Evolutionary conservation across 2,329 filamentous ascomycete genomes (phyloP).

Genomic region (Beauveria medogensis): DNA sequence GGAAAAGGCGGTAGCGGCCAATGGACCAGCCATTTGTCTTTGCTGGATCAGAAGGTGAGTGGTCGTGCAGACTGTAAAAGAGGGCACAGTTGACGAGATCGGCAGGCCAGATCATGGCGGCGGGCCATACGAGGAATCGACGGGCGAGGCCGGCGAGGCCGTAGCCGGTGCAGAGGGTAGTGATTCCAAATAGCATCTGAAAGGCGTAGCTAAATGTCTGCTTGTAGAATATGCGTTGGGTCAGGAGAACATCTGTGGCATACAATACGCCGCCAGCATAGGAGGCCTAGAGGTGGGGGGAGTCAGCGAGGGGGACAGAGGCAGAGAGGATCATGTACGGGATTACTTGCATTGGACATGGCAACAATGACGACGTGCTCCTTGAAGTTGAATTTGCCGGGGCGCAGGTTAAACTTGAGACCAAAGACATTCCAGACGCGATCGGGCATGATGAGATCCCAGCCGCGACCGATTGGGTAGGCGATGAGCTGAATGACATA

Average conservation of each 20-base stretch:
- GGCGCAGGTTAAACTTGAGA: slow-evolving; percentile 46
- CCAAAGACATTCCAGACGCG: slow-evolving; percentile 43
- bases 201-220: slow-evolving; percentile 48
- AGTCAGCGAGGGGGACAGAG: slow-evolving; percentile 13
- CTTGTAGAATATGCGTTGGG: slow-evolving; percentile 48
- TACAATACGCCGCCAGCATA: slow-evolving; percentile 52
- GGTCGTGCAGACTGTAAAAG: slow-evolving; percentile 40
- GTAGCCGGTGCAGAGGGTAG: slow-evolving; percentile 49
- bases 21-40: slow-evolving; percentile 54
- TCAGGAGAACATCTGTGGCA: slow-evolving; percentile 41
- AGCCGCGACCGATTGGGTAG: slow-evolving; percentile 48
- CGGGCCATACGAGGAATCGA: slow-evolving; percentile 45
- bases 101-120: slow-evolving; percentile 51
- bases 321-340: neutral
- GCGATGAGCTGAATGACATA: slow-evolving; percentile 56
- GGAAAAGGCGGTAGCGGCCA: slow-evolving; percentile 55
- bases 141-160: slow-evolving; percentile 47
- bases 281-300: slow-evolving; percentile 34
- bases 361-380: slow-evolving; percentile 54
- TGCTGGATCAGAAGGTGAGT: slow-evolving; percentile 36
- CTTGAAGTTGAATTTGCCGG: slow-evolving; percentile 54
- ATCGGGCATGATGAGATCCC: slow-evolving; percentile 48
- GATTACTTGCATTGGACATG: slow-evolving; percentile 52
- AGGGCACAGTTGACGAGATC: slow-evolving; percentile 46
- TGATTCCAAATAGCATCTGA: slow-evolving; percentile 45